These are phyloP conservation scores for Cryomyces minteri DNA, from an alignment of 495 filamentous ascomycete species.

Conservation along the genomic window DNA sequence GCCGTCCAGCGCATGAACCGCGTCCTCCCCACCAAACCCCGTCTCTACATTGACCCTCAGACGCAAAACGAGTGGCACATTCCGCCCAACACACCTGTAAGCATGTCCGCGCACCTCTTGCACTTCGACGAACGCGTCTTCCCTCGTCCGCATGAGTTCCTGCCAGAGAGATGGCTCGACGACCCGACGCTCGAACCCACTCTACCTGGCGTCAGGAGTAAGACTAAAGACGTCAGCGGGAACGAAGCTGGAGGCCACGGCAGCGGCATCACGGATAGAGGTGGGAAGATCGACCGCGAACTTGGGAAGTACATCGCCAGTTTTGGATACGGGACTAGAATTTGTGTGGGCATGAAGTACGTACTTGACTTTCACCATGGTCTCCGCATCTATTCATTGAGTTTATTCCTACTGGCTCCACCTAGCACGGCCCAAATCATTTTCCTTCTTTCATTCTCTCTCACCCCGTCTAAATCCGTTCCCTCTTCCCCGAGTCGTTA, in stretches of 20 bases:
- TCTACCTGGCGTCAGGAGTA: no score
- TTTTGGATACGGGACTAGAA: slow-evolving; percentile 18
- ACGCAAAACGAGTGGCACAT: slow-evolving; percentile 3
- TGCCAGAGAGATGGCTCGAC: slow-evolving; percentile 3
- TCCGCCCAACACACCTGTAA: slow-evolving; percentile 4
- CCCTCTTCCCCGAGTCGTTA: no score
- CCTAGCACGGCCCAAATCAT: background rate
- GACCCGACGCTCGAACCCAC: no score
- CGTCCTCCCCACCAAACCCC: background rate
- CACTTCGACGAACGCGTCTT: slow-evolving; percentile 6
- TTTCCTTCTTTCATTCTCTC: background rate
- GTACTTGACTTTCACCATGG: background rate
- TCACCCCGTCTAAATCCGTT: no score
- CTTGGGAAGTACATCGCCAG: slow-evolving; percentile 12
- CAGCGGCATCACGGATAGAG: background rate
- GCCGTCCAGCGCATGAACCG: background rate
- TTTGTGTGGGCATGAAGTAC: slow-evolving; percentile 18
- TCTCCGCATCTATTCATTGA: no score
- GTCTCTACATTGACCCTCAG: background rate
- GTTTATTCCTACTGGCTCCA: background rate
- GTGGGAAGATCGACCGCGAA: background rate
- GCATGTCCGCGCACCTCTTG: slow-evolving; percentile 2
- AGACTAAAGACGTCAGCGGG: background rate
- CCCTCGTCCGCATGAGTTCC: slow-evolving; percentile 2
- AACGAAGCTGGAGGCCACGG: background rate